These are phyloP conservation scores for Cronartium ribicola DNA, from an alignment of 1,284 basidiomycete genomes.

Conservation along the genomic window DNA sequence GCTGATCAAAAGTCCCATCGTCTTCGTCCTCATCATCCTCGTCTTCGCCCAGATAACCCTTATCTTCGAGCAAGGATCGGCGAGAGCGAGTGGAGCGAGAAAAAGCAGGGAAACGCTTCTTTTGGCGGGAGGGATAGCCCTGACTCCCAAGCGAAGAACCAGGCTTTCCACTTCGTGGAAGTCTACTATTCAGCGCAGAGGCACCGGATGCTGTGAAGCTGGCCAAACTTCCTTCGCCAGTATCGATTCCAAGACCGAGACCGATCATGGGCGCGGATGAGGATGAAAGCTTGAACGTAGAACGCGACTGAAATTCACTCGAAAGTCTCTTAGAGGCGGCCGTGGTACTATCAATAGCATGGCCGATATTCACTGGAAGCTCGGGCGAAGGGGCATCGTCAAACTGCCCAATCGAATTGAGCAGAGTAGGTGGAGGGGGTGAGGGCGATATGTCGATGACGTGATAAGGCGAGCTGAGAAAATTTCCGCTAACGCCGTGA, in stretches of 20 bases:
- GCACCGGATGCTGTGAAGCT: constrained; percentile 5
- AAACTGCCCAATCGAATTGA: constrained; percentile 17
- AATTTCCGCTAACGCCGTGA: constrained; percentile 8
- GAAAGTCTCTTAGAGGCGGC: background rate
- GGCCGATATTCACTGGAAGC: background rate
- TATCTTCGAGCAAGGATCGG: background rate
- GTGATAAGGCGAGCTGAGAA: constrained; percentile 21
- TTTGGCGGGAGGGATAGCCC: background rate
- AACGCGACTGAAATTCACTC: background rate
- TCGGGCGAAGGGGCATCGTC: constrained; percentile 28
- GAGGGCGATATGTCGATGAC: constrained; percentile 41
- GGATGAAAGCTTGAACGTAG: background rate
- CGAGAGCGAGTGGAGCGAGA: background rate
- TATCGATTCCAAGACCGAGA: constrained; percentile 34
- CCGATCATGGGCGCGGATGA: constrained; percentile 20
- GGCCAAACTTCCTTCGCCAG: constrained; percentile 28
- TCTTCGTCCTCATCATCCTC: constrained; percentile 4
- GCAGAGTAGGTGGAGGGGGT: constrained; percentile 21
- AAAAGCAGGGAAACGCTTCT: background rate
- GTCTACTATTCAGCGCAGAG: too few relatives aligned
- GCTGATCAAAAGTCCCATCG: background rate
- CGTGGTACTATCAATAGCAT: background rate
- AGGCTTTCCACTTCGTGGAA: background rate
- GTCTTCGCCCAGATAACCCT: constrained; percentile 9
- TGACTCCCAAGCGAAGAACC: background rate